Evolutionary conservation across 2,329 filamentous ascomycete genomes (phyloP).

Genomic region (Ophiostoma sp.): DNA sequence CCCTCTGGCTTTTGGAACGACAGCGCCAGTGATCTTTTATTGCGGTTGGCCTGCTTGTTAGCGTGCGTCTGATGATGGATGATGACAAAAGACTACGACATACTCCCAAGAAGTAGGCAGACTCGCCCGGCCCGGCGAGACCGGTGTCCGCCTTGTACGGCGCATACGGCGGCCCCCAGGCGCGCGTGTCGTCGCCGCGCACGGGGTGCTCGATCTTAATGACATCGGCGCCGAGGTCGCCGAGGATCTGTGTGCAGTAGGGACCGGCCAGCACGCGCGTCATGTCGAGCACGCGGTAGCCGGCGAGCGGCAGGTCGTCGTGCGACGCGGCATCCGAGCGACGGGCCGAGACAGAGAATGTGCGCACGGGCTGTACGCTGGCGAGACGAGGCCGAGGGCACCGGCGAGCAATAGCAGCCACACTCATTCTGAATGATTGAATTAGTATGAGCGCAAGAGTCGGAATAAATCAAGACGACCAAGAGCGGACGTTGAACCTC

Average conservation of each 20-base stretch:
- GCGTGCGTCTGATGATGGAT: no score
- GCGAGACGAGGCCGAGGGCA: neutral
- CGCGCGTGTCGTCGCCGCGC: conserved; percentile 86
- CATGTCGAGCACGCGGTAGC: conserved; percentile 90
- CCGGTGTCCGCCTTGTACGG: conserved; percentile 59
- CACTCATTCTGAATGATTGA: neutral
- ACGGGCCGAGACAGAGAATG: conserved; percentile 3
- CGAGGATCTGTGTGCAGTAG: conserved; percentile 94
- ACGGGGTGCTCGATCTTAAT: conserved; percentile 96
- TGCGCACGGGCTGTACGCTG: neutral
- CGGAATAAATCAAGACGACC: neutral
- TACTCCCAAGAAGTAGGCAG: conserved; percentile 78
- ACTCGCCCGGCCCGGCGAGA: conserved; percentile 72
- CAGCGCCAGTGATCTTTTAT: conserved; percentile 89
- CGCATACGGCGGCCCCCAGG: conserved; percentile 95
- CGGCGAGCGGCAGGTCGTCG: conserved; percentile 61
- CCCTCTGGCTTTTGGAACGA: conserved; percentile 84
- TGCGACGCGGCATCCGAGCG: conserved; percentile 1
- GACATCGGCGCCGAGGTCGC: conserved; percentile 90
- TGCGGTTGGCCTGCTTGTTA: conserved; percentile 63
- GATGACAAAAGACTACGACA: no score
- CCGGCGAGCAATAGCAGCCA: neutral
- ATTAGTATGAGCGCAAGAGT: no score
- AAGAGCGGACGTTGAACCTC: neutral
- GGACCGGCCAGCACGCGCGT: conserved; percentile 94